phyloP scores from a whole-genome alignment of 305 asterid species.

The Rubia tinctorum region DNA sequence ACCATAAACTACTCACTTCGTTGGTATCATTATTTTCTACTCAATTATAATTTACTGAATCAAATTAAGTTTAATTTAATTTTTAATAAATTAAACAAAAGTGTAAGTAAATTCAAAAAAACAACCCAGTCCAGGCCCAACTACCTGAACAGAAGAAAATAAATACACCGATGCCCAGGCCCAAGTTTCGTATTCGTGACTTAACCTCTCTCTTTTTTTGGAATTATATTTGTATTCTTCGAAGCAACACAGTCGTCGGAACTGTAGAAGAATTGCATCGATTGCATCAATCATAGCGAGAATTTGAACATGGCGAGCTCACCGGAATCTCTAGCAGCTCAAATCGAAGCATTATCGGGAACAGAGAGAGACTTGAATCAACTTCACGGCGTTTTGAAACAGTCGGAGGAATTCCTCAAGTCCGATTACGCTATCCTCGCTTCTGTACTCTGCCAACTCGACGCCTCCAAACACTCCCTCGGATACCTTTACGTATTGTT shows the following conservation, averaged over 20 bases:
- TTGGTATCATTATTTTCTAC: too few species aligned
- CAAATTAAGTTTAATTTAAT: too few species aligned
- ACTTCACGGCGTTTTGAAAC: constrained; percentile 63
- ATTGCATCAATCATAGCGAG: not conserved
- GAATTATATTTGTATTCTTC: not conserved
- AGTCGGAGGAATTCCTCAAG: constrained; percentile 64
- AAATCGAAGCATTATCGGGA: constrained; percentile 75
- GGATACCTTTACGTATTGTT: constrained; percentile 80
- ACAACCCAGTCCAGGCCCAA: not conserved
- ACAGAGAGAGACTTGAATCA: constrained; percentile 46
- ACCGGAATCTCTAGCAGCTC: constrained; percentile 65
- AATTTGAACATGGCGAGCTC: constrained; percentile 64
- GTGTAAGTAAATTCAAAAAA: too few species aligned
- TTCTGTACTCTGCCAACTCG: constrained; percentile 65
- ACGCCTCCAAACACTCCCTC: constrained; percentile 70
- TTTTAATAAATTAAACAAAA: too few species aligned
- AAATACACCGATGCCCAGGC: not conserved
- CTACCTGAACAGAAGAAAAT: not conserved
- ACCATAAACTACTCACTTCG: too few species aligned
- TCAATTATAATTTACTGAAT: too few species aligned
- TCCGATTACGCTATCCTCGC: constrained; percentile 54
- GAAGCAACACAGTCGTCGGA: not conserved
- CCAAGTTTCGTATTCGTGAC: too few species aligned
- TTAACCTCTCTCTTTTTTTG: too few species aligned
- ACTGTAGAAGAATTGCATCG: not conserved